These are phyloP conservation scores for Zymoseptoria passerinii DNA, from an alignment of 2,329 filamentous ascomycete genomes.

Conservation along the genomic window DNA sequence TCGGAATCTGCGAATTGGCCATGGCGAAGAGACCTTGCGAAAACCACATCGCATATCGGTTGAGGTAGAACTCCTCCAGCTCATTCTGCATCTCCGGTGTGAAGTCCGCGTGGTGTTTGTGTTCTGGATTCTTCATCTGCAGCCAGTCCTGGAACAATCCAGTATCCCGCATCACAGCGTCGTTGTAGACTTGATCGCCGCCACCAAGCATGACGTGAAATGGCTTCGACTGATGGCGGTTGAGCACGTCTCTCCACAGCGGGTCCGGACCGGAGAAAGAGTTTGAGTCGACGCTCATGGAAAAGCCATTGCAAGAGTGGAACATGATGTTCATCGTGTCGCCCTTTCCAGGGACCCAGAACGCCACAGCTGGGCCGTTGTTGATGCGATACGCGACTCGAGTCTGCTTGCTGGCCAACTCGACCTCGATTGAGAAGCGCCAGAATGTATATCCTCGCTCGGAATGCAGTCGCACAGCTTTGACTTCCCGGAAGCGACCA, in stretches of 20 bases:
- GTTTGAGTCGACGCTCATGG: slow-evolving; percentile 65
- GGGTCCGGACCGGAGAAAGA: slow-evolving; percentile 87
- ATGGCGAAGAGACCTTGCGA: slow-evolving; percentile 91
- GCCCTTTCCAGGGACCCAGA: slow-evolving; percentile 83
- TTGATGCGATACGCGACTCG: slow-evolving; percentile 96
- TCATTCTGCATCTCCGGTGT: slow-evolving; percentile 77
- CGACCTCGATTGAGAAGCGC: slow-evolving; percentile 92
- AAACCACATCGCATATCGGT: slow-evolving; percentile 90
- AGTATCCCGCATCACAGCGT: slow-evolving; percentile 68
- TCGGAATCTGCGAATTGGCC: slow-evolving; percentile 88
- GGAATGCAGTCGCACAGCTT: slow-evolving; percentile 70
- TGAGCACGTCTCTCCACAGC: slow-evolving; percentile 92
- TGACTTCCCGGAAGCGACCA: slow-evolving; percentile 74
- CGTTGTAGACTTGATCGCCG: slow-evolving; percentile 95
- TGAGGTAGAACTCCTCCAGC: slow-evolving; percentile 78
- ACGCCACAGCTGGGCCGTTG: slow-evolving; percentile 74
- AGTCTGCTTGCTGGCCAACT: slow-evolving; percentile 68
- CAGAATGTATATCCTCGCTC: slow-evolving; percentile 91
- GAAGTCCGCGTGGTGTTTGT: slow-evolving; percentile 74
- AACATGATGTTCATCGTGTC: slow-evolving; percentile 99
- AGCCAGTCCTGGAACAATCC: slow-evolving; percentile 76
- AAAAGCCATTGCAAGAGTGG: slow-evolving; percentile 95
- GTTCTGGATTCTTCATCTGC: slow-evolving; percentile 64
- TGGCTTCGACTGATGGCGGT: slow-evolving; percentile 79
- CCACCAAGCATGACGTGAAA: slow-evolving; percentile 99